Conservation (phyloP, 371 early-diverging fungal species). For the Mucor velutinosus region DNA sequence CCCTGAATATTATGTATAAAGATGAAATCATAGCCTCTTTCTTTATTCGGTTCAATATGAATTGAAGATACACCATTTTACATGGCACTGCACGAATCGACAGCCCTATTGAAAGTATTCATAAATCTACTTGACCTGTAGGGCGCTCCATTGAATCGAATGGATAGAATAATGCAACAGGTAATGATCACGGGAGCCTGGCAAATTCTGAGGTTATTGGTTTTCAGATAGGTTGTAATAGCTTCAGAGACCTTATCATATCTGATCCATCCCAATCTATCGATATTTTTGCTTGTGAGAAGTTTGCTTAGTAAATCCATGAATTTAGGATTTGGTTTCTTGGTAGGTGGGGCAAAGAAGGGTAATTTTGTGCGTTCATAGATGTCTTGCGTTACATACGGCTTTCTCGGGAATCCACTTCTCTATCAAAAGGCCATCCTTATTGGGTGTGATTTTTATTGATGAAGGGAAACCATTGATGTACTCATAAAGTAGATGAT, state of each 20-base stretch:
- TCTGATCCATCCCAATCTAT: slow-evolving; percentile 9
- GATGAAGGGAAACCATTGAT: slow-evolving; percentile 24
- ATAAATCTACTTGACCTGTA: slow-evolving; percentile 16
- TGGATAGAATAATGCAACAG: slow-evolving; percentile 12
- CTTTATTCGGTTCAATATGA: neutral
- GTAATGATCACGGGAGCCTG: slow-evolving; percentile 7
- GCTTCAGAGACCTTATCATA: neutral
- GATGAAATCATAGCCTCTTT: neutral
- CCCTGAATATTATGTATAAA: neutral
- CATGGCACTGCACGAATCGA: neutral
- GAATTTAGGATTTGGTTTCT: neutral
- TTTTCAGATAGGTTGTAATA: neutral
- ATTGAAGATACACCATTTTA: neutral
- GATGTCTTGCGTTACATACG: slow-evolving; percentile 22
- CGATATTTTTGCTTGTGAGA: slow-evolving; percentile 10
- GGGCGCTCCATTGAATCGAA: slow-evolving; percentile 12
- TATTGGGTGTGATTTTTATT: slow-evolving; percentile 7
- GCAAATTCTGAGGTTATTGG: neutral
- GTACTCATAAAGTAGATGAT: slow-evolving; percentile 21
- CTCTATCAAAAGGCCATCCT: slow-evolving; percentile 6
- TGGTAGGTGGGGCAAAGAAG: slow-evolving; percentile 14
- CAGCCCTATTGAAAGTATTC: neutral
- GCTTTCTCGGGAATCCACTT: slow-evolving; percentile 27
- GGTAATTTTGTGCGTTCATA: slow-evolving; percentile 24
- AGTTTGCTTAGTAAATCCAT: neutral